These are phyloP conservation scores for Alternaria conjuncta DNA, from an alignment of 2,329 filamentous ascomycete genomes.

Conservation along the genomic window DNA sequence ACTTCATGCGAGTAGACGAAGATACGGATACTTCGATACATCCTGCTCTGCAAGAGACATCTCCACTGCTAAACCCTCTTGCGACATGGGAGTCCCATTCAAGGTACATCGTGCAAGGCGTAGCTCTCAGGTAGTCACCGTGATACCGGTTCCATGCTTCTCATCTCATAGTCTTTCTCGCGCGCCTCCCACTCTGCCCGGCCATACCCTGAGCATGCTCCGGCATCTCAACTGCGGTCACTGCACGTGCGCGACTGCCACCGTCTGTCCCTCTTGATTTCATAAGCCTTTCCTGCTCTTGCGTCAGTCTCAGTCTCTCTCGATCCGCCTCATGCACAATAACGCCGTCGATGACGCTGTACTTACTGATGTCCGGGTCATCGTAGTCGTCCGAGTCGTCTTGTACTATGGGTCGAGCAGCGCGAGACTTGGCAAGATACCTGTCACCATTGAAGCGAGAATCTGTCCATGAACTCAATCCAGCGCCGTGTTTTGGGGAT, in stretches of 20 bases:
- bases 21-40: neutral
- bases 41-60: neutral
- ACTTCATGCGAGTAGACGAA: neutral
- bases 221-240: neutral
- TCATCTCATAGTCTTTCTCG: neutral
- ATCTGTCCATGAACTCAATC: constrained; percentile 2
- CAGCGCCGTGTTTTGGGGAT: neutral
- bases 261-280: neutral
- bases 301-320: neutral
- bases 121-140: neutral
- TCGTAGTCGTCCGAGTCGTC: neutral
- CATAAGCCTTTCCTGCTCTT: neutral
- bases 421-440: neutral
- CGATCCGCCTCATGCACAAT: constrained; percentile 3
- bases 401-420: neutral
- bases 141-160: rapidly evolving
- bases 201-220: neutral
- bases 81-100: neutral
- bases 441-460: constrained; percentile 8
- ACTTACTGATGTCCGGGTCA: constrained; percentile 18
- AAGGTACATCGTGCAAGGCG: neutral
- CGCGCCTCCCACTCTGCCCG: neutral
- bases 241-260: constrained; percentile 1
- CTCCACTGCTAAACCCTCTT: neutral
- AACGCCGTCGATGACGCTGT: constrained; percentile 6